Percentiles rank a stretch among this genome's conserved stretches.
These are phyloP conservation scores for Xerocomus potaroensis DNA, from an alignment of 768 basidiomycete species.

Conservation along the genomic window DNA sequence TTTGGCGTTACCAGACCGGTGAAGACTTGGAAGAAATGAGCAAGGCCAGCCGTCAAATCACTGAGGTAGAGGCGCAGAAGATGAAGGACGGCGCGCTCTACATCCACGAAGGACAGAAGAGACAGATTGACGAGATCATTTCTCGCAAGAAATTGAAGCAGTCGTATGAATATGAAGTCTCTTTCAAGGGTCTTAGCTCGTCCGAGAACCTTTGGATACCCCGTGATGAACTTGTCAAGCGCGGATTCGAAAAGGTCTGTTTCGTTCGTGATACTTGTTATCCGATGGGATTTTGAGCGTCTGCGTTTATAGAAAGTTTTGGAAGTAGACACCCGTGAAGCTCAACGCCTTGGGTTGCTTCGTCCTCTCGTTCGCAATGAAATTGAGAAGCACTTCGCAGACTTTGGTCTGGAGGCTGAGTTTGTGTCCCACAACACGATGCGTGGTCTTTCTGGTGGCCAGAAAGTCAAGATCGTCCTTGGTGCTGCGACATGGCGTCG, in stretches of 20 bases:
- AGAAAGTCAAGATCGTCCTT: slow-evolving; percentile 99
- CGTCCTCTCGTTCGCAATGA: slow-evolving; percentile 97
- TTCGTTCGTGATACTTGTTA: neutral
- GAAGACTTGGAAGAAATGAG: slow-evolving; percentile 96
- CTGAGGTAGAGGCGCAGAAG: slow-evolving; percentile 85
- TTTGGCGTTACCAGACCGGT: slow-evolving; percentile 99
- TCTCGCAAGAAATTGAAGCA: slow-evolving; percentile 97
- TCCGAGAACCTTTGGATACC: slow-evolving; percentile 98
- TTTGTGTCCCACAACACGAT: slow-evolving; percentile 99
- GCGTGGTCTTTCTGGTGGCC: slow-evolving; percentile 97
- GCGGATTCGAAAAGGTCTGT: slow-evolving; percentile 90
- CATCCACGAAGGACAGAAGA: slow-evolving; percentile 91
- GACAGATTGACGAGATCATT: slow-evolving; percentile 88
- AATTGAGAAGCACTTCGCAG: slow-evolving; percentile 98
- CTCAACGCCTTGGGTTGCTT: slow-evolving; percentile 91
- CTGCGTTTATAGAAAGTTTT: slow-evolving; percentile 69
- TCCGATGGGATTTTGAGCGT: neutral
- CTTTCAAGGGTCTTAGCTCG: slow-evolving; percentile 91
- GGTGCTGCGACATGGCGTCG: slow-evolving; percentile 99
- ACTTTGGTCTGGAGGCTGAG: slow-evolving; percentile 98
- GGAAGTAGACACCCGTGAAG: slow-evolving; percentile 96
- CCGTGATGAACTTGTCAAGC: slow-evolving; percentile 95
- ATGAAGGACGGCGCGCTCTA: slow-evolving; percentile 93
- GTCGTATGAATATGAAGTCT: slow-evolving; percentile 97
- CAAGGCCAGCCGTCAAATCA: slow-evolving; percentile 86